Percentiles rank a stretch among this genome's conserved stretches.
Evolutionary conservation across 805 yeast species (phyloP).

Genomic region (Lipomyces oligophaga): DNA sequence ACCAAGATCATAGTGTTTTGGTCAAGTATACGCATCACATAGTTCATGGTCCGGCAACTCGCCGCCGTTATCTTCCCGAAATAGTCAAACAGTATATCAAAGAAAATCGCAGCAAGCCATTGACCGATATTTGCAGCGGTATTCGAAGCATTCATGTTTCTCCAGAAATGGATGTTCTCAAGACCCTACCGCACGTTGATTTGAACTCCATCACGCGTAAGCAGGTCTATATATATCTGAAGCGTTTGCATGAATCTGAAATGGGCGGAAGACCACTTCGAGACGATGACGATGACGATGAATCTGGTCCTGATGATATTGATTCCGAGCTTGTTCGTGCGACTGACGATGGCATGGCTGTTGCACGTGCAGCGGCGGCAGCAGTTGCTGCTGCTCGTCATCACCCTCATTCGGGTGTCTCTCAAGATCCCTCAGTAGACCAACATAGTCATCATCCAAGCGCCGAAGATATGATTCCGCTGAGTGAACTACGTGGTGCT

Average conservation of each 20-base stretch:
- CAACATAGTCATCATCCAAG: too few species aligned
- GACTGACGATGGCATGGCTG: neutral
- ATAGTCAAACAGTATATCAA: constrained; percentile 16
- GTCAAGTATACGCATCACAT: constrained; percentile 22
- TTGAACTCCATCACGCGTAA: constrained; percentile 14
- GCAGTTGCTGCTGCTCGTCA: too few species aligned
- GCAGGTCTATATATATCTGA: constrained; percentile 22
- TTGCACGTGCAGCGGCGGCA: neutral
- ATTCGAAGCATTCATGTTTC: constrained; percentile 3
- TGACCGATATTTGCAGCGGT: constrained; percentile 15
- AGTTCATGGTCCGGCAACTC: constrained; percentile 22
- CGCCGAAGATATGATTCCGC: too few species aligned
- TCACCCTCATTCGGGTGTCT: too few species aligned
- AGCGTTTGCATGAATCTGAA: constrained; percentile 5
- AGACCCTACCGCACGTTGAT: too few species aligned
- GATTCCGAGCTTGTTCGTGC: too few species aligned
- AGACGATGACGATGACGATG: neutral
- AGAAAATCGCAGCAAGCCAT: constrained; percentile 11
- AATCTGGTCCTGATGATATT: too few species aligned
- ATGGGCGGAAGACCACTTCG: neutral
- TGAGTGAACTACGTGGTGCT: too few species aligned
- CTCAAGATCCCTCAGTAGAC: too few species aligned
- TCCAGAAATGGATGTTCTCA: constrained; percentile 2
- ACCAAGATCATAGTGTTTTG: constrained; percentile 12
- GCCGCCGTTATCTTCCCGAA: constrained; percentile 24